Percentiles rank a stretch among this genome's conserved stretches.
These are phyloP conservation scores for Citrus reticulata DNA, from an alignment of 345 rosid genomes.

Conservation along the genomic window DNA sequence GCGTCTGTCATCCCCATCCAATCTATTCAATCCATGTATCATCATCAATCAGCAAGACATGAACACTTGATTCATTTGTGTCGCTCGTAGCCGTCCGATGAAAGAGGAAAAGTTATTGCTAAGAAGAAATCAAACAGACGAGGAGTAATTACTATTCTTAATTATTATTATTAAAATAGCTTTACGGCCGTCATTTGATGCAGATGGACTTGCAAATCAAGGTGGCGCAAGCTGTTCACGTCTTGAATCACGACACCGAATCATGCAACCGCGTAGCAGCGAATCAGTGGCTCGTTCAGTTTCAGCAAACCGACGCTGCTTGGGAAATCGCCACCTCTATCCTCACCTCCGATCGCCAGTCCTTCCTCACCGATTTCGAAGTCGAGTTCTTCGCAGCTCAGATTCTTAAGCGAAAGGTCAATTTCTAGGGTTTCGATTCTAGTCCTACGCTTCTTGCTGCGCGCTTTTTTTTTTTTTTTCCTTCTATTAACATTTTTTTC, in stretches of 20 bases:
- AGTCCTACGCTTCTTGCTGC: not conserved
- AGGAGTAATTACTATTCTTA: not conserved
- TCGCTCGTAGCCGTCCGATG: conserved; percentile 12
- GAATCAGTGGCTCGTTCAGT: conserved; percentile 95
- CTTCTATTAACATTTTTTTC: not conserved
- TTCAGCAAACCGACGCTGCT: conserved; percentile 82
- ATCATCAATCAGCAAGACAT: not conserved
- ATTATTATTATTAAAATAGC: conserved; percentile 2
- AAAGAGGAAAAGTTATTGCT: not conserved
- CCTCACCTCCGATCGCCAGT: conserved; percentile 64
- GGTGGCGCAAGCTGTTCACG: conserved; percentile 90
- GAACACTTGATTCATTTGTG: not conserved
- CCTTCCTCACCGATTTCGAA: conserved; percentile 55
- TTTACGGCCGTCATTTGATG: conserved; percentile 14
- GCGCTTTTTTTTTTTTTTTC: not conserved
- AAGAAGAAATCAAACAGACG: conserved; percentile 1
- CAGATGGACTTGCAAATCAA: conserved; percentile 74
- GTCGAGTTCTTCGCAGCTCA: conserved; percentile 93
- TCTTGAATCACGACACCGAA: conserved; percentile 81
- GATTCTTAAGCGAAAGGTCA: conserved; percentile 95
- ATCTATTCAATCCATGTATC: not conserved
- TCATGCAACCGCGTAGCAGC: conserved; percentile 95
- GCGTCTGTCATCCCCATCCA: not conserved
- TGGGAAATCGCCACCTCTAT: conserved; percentile 94
- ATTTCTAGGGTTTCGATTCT: not conserved